phyloP scores from a whole-genome alignment of 2,329 filamentous ascomycete species.

The Fusarium oligoseptatum region DNA sequence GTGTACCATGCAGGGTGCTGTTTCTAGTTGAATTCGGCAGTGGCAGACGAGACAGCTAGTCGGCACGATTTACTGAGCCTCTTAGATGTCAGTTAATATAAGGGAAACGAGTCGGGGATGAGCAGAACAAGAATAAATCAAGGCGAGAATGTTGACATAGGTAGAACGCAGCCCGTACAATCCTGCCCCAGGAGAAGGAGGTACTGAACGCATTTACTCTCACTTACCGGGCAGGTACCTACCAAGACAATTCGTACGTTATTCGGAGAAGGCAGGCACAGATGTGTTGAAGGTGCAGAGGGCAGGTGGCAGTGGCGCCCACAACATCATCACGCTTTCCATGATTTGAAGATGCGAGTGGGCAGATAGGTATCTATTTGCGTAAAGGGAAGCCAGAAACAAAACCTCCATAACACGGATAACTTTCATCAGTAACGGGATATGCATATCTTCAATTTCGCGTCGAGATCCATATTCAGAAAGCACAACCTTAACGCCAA shows the following conservation, averaged over 20 bases:
- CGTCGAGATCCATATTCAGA: slow-evolving; percentile 22
- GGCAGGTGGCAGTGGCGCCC: not conserved
- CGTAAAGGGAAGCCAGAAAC: not conserved
- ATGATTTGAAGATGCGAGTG: not conserved
- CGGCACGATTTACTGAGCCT: not conserved
- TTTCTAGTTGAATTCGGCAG: not conserved
- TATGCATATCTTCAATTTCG: slow-evolving; percentile 7
- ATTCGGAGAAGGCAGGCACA: not conserved
- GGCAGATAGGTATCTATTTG: not conserved
- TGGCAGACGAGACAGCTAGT: not conserved
- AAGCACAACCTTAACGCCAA: slow-evolving; percentile 32
- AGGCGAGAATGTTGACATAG: not conserved
- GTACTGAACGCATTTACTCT: not conserved
- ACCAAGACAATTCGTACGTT: not conserved
- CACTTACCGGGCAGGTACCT: not conserved
- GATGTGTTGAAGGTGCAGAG: not conserved
- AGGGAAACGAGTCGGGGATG: not conserved
- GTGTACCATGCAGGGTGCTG: not conserved
- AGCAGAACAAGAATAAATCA: not conserved
- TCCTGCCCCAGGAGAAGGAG: not conserved
- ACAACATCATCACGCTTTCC: not conserved
- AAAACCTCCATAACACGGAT: not conserved
- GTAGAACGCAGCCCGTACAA: not conserved
- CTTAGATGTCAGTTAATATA: not conserved
- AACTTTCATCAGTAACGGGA: not conserved